Conservation (phyloP, 305 asterid genomes). For the Solanum hybrid region DNA sequence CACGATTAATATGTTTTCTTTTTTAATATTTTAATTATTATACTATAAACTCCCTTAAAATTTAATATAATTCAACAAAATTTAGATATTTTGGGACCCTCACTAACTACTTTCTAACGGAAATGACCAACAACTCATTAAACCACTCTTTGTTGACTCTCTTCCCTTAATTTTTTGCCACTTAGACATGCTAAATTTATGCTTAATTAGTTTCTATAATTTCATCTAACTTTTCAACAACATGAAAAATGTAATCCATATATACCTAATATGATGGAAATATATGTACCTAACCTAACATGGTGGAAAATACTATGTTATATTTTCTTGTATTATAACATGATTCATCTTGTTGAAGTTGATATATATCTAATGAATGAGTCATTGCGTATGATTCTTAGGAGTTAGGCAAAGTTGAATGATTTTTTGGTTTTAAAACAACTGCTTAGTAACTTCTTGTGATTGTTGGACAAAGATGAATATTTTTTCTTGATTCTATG, state of each 20-base stretch:
- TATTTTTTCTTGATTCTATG: neutral
- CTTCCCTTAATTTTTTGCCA: neutral
- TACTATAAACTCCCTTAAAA: neutral
- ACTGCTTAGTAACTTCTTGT: neutral
- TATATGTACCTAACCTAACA: neutral
- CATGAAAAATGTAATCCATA: neutral
- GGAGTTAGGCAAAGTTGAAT: neutral
- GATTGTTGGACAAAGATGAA: neutral
- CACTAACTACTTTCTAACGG: constrained; percentile 4
- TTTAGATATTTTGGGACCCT: constrained; percentile 7
- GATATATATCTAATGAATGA: neutral
- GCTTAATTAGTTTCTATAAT: neutral
- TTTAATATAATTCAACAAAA: neutral
- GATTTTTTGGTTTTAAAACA: neutral
- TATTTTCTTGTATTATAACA: neutral
- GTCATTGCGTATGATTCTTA: neutral
- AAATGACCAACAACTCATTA: neutral
- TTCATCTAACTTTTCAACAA: neutral
- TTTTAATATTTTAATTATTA: neutral
- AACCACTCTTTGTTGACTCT: neutral
- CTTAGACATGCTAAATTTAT: neutral
- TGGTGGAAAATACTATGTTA: neutral
- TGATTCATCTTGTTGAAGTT: neutral
- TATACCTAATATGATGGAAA: neutral
- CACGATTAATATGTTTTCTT: neutral